Base-by-base conservation (phyloP, 23 red algal genomes). In the Pyropia haitanensis region DNA sequence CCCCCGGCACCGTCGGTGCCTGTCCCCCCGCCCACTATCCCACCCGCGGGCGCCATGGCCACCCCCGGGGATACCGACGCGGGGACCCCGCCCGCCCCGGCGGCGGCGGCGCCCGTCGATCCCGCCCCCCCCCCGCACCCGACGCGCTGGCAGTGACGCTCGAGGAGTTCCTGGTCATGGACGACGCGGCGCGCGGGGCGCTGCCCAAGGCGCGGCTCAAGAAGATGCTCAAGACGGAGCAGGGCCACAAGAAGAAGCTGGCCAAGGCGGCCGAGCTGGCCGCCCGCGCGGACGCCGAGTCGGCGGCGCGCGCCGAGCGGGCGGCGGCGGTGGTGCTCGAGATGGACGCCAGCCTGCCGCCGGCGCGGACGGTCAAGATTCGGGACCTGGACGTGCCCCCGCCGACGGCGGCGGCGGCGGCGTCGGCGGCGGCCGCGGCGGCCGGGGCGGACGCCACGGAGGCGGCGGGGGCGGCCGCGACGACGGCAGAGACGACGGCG, bases 241-340 rank as follows among this genome's bases (percentile, higher is more conserved):
- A 81, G 53, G 76, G 77, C 12, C 67, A 62, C n/a, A 67, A 78
- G 58, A 68, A 76, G 46, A 95, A 95, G 62, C 72, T 71, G 13
- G 76, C 61, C 14, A 88, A 89, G 53, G 92, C 87, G 27, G 76
- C 53, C 5, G 85, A 89, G 75, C 68, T 76, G 25, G 70, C 58
- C 29, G 76, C 68, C 22, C 23, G 52, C 2, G 63, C 80, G 26
- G 85, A 60, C 28, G 77, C 61, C 17, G 78, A 96, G 71, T 72
- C 72, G 46, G 69, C 61, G 17, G 54, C 54, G 18, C 65, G 81
- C 21, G 57, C 90, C 8, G 92, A 96, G 63, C 72, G 77, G 33
- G 87, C 85, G 23, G 61, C 58, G 21, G 56, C 66, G 64, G 73
- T 96, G 32, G 62, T 63, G 26, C 90, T 96, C 49, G 58, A 60